Evolutionary conservation across 2,329 filamentous ascomycete species (phyloP), one percentile per base, ranked within the genome.

Genomic region (Xylaria arbuscula): DNA sequence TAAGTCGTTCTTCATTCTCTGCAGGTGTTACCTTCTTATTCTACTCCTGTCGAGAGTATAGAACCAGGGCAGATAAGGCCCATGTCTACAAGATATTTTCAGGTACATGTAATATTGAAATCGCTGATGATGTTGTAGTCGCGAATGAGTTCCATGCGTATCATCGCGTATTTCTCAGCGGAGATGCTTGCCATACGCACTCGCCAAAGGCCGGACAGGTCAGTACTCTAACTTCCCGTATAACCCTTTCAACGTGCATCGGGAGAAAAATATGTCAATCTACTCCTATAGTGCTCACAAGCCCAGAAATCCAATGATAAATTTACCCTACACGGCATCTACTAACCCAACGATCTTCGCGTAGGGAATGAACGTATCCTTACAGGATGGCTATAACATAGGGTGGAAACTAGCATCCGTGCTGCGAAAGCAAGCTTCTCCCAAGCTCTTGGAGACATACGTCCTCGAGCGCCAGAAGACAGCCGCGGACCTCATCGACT

Each of bases 181-280:
- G 89, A 2, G 89, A 91, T 72, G 88, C 89, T 2, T 89, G 87
- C 72, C 89, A 91, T 73, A 91, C 89, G 0, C 89, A 91, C 74
- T 88, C 86, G 1, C 89, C 89, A 5, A 91, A 91, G 76, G 88
- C 88, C 0, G 89, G 89, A 0, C 89, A 91, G 55, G 55, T 57
- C 15, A 57, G 55, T 57, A 10, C 10, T 28, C 2, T 42, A 17
- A 11, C 17, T 11, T 40, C 28, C 8, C 28, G 32, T n/a, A 34
- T 11, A 17, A 3, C 10, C 32, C 34, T 22, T 22, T 10, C 10
- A 11, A 22, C 9, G 51, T 11, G 9, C 11, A 38, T 54, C 51
- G 19, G 32, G 51, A 36, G 32, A 34, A 24, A 24, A 17, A 17
- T 13, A 5, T 28, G 19, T 6, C 7, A 28, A 24, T 28, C 10